These are phyloP conservation scores for Teratosphaeria nubilosa DNA, from an alignment of 2,329 filamentous ascomycete species.

Conservation along the genomic window DNA sequence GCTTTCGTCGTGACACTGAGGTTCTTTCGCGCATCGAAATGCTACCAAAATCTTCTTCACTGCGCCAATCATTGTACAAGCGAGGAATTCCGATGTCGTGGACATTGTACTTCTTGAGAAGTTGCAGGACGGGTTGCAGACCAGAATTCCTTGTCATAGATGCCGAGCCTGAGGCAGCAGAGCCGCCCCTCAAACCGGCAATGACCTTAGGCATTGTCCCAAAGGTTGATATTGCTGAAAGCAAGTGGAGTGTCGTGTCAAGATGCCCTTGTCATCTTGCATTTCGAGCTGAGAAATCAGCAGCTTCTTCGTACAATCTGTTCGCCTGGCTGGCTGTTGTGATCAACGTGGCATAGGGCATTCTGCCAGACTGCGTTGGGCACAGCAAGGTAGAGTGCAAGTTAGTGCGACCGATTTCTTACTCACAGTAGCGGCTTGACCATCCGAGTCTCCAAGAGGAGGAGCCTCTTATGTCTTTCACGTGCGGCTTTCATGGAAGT, in stretches of 20 bases:
- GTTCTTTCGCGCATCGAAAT: conserved; percentile 10
- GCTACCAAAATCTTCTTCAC: conserved; percentile 34
- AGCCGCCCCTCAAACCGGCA: conserved; percentile 21
- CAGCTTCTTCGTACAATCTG: too few species aligned
- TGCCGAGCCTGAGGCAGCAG: conserved; percentile 14
- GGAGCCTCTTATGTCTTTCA: too few species aligned
- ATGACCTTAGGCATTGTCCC: conserved; percentile 18
- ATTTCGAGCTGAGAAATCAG: too few species aligned
- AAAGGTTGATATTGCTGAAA: not conserved
- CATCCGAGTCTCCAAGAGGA: too few species aligned
- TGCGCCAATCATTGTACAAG: conserved; percentile 28
- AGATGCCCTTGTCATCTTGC: too few species aligned
- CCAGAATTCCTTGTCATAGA: conserved; percentile 10
- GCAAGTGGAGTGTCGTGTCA: not conserved
- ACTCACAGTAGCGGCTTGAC: too few species aligned
- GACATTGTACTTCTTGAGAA: conserved; percentile 23
- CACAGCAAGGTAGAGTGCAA: not conserved
- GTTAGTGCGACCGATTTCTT: not conserved
- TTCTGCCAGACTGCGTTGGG: not conserved
- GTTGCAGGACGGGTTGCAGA: conserved; percentile 20
- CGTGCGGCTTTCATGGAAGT: not conserved
- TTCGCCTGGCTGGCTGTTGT: not conserved
- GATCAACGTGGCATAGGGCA: not conserved
- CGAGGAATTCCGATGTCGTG: conserved; percentile 30
- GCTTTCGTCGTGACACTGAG: conserved; percentile 22